phyloP scores from a whole-genome alignment of 805 yeast species.

The Ogataea parapolymorpha region DNA sequence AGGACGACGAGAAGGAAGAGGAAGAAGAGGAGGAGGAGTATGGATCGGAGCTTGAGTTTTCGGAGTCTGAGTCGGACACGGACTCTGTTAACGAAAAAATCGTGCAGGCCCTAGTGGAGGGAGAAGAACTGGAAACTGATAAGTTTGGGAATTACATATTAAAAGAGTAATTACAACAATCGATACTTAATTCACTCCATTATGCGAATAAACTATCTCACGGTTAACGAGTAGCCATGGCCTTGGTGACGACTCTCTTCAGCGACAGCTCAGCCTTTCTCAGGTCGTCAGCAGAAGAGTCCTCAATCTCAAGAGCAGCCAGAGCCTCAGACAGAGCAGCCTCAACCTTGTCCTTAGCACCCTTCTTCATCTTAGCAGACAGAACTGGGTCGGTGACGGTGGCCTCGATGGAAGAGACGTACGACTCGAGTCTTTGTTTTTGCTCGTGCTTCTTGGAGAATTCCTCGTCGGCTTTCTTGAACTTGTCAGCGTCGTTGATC shows the following conservation, averaged over 20 bases:
- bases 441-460: conserved; percentile 99
- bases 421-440: conserved; percentile 98
- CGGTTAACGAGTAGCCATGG: conserved; percentile 93
- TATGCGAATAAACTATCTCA: conserved; percentile 18
- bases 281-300: conserved; percentile 92
- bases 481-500: conserved; percentile 98
- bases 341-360: conserved; percentile 96
- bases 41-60: conserved; percentile 33
- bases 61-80: conserved; percentile 35
- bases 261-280: conserved; percentile 99
- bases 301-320: conserved; percentile 96
- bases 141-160: conserved; percentile 77
- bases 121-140: conserved; percentile 73
- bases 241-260: conserved; percentile 99
- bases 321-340: conserved; percentile 96
- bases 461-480: conserved; percentile 97
- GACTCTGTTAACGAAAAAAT: conserved; percentile 46
- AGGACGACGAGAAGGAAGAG: conserved; percentile 34
- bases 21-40: conserved; percentile 37
- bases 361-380: conserved; percentile 95
- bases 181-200: conserved; percentile 10
- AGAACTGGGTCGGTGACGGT: conserved; percentile 98
- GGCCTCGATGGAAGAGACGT: conserved; percentile 93
- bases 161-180: conserved; percentile 35
- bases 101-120: conserved; percentile 64